Evolutionary conservation across 371 early-diverging fungal genomes (phyloP).

Genomic region (Blakeslea trispora): DNA sequence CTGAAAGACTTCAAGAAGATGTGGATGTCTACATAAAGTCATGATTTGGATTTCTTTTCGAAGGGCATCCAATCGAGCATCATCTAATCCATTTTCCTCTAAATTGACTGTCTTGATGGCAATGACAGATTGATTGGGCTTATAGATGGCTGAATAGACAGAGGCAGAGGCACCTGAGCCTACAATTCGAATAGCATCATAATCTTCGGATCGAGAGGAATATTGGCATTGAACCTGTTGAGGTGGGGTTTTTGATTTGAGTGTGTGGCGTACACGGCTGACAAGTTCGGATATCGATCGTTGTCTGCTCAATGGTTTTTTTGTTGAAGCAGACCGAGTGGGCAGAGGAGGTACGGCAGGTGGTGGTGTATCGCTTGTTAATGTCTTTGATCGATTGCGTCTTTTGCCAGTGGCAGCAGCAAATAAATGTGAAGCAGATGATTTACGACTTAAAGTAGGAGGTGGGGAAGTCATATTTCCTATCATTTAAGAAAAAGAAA

Average conservation of each 20-base stretch:
- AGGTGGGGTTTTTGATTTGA: conserved; percentile 2
- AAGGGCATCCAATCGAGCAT: conserved; percentile 39
- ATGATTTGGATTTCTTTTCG: conserved; percentile 74
- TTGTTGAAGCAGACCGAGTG: not conserved
- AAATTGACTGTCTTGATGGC: conserved; percentile 47
- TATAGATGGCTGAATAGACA: conserved; percentile 40
- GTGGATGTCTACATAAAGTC: conserved; percentile 66
- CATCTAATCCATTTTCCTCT: conserved; percentile 26
- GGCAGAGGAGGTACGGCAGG: not conserved
- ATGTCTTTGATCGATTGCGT: not conserved
- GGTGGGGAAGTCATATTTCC: no score
- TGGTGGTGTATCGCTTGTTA: not conserved
- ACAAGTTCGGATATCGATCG: conserved; percentile 29
- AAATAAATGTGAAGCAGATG: no score
- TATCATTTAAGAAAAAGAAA: no score
- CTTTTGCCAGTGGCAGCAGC: no score
- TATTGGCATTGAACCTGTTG: conserved; percentile 6
- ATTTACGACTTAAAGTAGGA: no score
- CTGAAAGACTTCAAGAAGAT: conserved; percentile 66
- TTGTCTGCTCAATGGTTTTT: conserved; percentile 23
- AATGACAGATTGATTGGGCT: conserved; percentile 31
- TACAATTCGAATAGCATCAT: conserved; percentile 22
- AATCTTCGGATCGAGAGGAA: conserved; percentile 26
- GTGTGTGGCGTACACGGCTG: conserved; percentile 12
- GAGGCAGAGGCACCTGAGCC: conserved; percentile 48